Percentiles rank a stretch among this genome's conserved stretches.
These are phyloP conservation scores for Hypoxylon sp. DNA, from an alignment of 2,329 filamentous ascomycete genomes.

Conservation along the genomic window DNA sequence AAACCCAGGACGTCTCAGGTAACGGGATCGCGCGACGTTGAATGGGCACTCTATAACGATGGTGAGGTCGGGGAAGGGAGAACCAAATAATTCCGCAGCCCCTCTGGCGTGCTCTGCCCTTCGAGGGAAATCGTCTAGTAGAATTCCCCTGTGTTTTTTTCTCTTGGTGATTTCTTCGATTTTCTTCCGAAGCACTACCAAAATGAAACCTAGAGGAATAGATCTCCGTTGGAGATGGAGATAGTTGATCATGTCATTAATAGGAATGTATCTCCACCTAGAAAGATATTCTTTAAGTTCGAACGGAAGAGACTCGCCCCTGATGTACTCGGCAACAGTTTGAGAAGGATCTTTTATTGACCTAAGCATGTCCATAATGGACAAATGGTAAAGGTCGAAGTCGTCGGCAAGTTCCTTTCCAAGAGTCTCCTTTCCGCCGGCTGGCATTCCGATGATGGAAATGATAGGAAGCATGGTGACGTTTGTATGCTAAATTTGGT, in stretches of 20 bases:
- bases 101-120: background rate
- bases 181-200: conserved; percentile 12
- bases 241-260: background rate
- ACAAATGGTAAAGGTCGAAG: conserved; percentile 37
- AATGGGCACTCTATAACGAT: conserved; percentile 24
- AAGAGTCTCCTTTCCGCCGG: conserved; percentile 35
- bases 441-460: conserved; percentile 30
- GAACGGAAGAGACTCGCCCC: background rate
- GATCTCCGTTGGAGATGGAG: background rate
- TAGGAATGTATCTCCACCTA: conserved; percentile 2
- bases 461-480: conserved; percentile 38
- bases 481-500: background rate
- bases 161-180: background rate
- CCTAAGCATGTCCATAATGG: conserved; percentile 23
- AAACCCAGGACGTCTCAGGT: background rate
- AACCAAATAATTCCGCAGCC: background rate
- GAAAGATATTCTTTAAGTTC: background rate
- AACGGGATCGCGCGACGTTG: conserved; percentile 14
- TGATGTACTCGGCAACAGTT: background rate
- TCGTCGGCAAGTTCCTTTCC: conserved; percentile 24
- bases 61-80: background rate
- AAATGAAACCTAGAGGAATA: conserved; percentile 7
- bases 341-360: background rate
- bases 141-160: conserved; percentile 13
- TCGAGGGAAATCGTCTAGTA: conserved; percentile 22